Percentiles rank a stretch among this genome's conserved stretches.
phyloP scores from a whole-genome alignment of 1,284 basidiomycete genomes.

The Pisolithus thermaeus region DNA sequence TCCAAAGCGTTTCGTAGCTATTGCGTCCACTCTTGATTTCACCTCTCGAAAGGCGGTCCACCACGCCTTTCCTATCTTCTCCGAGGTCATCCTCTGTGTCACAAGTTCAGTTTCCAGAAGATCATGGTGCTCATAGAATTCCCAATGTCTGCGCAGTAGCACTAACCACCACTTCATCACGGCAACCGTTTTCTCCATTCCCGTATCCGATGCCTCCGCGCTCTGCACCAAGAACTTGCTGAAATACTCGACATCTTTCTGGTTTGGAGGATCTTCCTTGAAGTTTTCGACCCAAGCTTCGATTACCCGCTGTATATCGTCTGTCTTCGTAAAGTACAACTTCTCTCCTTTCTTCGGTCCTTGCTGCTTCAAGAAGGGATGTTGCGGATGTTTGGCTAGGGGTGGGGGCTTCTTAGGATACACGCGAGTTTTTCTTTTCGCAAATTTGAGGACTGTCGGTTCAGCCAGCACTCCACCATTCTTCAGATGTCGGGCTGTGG shows the following conservation, averaged over 20 bases:
- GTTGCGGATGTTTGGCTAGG: slow-evolving; percentile 41
- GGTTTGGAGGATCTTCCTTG: slow-evolving; percentile 51
- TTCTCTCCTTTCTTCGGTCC: slow-evolving; percentile 47
- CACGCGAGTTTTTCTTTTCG: slow-evolving; percentile 18
- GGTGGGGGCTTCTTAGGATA: slow-evolving; percentile 40
- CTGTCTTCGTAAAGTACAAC: slow-evolving; percentile 50
- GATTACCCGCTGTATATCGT: slow-evolving; percentile 65
- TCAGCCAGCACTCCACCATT: slow-evolving; percentile 39
- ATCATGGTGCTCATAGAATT: slow-evolving; percentile 43
- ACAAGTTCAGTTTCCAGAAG: slow-evolving; percentile 26
- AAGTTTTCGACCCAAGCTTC: slow-evolving; percentile 69
- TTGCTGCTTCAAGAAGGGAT: slow-evolving; percentile 50
- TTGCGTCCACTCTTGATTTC: slow-evolving; percentile 55
- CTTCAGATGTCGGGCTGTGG: slow-evolving; percentile 46
- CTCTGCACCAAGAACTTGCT: slow-evolving; percentile 62
- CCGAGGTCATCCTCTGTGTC: slow-evolving; percentile 27
- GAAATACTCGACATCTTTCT: slow-evolving; percentile 67
- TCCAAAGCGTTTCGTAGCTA: slow-evolving; percentile 59
- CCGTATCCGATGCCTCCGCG: slow-evolving; percentile 56
- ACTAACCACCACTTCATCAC: slow-evolving; percentile 79
- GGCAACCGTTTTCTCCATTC: slow-evolving; percentile 60
- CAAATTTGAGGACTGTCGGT: slow-evolving; percentile 49
- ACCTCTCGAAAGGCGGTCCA: slow-evolving; percentile 69
- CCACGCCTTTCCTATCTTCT: slow-evolving; percentile 59
- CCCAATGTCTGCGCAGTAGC: slow-evolving; percentile 54